Evolutionary conservation across 257 asterid genomes (phyloP).

Genomic region (Parsonsia alboflavescens): DNA sequence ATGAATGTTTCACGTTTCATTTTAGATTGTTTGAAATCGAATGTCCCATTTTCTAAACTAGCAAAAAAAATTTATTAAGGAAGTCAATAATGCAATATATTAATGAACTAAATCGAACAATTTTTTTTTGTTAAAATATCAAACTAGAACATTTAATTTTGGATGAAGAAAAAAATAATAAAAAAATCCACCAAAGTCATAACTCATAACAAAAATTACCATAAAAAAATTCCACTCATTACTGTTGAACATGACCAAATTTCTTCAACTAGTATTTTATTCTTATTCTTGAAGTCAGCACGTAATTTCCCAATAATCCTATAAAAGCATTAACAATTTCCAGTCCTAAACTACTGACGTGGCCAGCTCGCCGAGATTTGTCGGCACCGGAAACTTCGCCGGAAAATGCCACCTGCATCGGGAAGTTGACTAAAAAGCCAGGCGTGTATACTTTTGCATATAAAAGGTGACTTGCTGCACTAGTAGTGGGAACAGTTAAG

Average conservation of each 20-base stretch:
- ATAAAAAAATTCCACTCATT: too few species aligned
- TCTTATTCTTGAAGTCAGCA: background rate
- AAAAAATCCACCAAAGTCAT: too few species aligned
- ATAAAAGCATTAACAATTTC: background rate
- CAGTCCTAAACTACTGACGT: background rate
- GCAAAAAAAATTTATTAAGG: too few species aligned
- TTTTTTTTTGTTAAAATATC: too few species aligned
- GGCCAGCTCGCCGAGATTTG: slow-evolving; percentile 13
- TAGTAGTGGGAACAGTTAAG: slow-evolving; percentile 21
- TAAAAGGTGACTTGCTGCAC: slow-evolving; percentile 1
- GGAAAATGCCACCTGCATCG: background rate
- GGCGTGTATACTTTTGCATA: background rate
- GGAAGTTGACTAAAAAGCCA: slow-evolving; percentile 9
- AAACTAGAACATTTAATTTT: too few species aligned
- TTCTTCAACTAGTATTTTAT: background rate
- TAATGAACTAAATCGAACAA: too few species aligned
- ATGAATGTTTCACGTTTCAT: too few species aligned
- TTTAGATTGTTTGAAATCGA: too few species aligned
- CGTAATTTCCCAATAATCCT: background rate
- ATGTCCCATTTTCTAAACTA: too few species aligned
- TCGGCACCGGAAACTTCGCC: slow-evolving; percentile 10
- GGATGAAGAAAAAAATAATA: too few species aligned
- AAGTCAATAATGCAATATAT: too few species aligned
- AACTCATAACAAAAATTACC: too few species aligned
- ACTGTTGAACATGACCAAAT: background rate